A percentile compares a stretch with the other conserved stretches of the same genome.
Evolutionary conservation across 2,329 filamentous ascomycete genomes (phyloP).

Genomic region (Xylaria arbuscula): DNA sequence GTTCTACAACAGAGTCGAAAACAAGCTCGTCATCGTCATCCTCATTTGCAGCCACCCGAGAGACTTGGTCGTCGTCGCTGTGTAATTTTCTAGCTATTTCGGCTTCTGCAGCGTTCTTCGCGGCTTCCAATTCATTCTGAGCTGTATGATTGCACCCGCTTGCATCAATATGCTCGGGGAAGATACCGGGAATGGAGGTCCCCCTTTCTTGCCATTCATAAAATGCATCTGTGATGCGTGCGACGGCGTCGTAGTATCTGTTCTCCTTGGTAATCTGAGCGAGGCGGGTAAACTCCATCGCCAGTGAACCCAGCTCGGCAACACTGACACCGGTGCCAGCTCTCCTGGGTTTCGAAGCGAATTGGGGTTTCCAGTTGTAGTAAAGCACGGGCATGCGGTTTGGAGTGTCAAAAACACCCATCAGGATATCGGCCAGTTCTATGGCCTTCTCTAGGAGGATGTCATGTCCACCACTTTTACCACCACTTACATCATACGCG

Average conservation of each 20-base stretch:
- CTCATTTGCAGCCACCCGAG: not conserved
- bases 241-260: conserved; percentile 91
- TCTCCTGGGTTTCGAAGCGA: conserved; percentile 70
- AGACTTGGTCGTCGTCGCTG: not conserved
- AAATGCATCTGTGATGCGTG: conserved; percentile 84
- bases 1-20: conserved; percentile 9
- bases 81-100: conserved; percentile 28
- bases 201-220: conserved; percentile 76
- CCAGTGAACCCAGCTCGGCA: conserved; percentile 82
- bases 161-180: conserved; percentile 80
- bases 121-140: conserved; percentile 52
- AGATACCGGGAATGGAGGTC: conserved; percentile 80
- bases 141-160: conserved; percentile 78
- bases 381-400: conserved; percentile 91
- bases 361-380: conserved; percentile 79
- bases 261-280: conserved; percentile 84
- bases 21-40: conserved; percentile 19
- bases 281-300: conserved; percentile 88
- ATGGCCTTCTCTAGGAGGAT: conserved; percentile 77
- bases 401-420: conserved; percentile 83
- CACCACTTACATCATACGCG: conserved; percentile 86
- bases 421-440: conserved; percentile 76
- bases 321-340: conserved; percentile 67
- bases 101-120: conserved; percentile 43
- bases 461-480: conserved; percentile 64